These are phyloP conservation scores for Sphagnum fallax DNA, from an alignment of 228 moss, liverwort and hornwort species.

Conservation along the genomic window DNA sequence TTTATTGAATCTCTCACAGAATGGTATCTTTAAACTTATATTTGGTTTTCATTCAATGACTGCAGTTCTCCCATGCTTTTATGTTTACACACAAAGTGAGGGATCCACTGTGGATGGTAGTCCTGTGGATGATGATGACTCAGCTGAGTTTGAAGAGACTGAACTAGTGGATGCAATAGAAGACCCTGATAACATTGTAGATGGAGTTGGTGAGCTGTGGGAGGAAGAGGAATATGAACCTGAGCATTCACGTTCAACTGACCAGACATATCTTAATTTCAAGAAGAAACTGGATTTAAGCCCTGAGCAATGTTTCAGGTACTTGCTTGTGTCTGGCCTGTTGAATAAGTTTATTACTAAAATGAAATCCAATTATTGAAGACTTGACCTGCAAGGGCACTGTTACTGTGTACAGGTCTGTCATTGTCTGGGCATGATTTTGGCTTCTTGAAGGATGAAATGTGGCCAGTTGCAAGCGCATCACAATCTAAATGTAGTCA, in stretches of 20 bases:
- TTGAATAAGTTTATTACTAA: not conserved
- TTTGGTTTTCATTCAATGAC: not conserved
- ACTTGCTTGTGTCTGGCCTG: not conserved
- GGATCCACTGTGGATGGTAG: constrained; percentile 47
- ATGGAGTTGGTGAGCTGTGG: constrained; percentile 73
- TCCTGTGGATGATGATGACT: constrained; percentile 20
- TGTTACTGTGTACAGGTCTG: not conserved
- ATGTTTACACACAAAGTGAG: constrained; percentile 75
- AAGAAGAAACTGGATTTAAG: constrained; percentile 75
- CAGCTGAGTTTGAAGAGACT: constrained; percentile 20
- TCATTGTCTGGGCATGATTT: not conserved
- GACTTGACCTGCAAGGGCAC: too few species aligned
- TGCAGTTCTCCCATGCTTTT: constrained; percentile 91
- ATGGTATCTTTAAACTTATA: not conserved
- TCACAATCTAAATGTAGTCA: not conserved
- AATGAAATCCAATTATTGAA: too few species aligned
- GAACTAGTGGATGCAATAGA: constrained; percentile 39
- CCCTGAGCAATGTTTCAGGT: constrained; percentile 91
- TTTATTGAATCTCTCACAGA: too few species aligned
- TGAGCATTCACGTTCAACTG: constrained; percentile 60
- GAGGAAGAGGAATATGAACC: constrained; percentile 90
- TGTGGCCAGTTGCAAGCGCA: not conserved
- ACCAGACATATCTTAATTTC: constrained; percentile 79
- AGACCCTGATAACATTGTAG: constrained; percentile 42
- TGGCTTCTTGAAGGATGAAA: too few species aligned